Conservation (phyloP, 768 basidiomycete genomes). For the Cystofilobasidium bisporidii region DNA sequence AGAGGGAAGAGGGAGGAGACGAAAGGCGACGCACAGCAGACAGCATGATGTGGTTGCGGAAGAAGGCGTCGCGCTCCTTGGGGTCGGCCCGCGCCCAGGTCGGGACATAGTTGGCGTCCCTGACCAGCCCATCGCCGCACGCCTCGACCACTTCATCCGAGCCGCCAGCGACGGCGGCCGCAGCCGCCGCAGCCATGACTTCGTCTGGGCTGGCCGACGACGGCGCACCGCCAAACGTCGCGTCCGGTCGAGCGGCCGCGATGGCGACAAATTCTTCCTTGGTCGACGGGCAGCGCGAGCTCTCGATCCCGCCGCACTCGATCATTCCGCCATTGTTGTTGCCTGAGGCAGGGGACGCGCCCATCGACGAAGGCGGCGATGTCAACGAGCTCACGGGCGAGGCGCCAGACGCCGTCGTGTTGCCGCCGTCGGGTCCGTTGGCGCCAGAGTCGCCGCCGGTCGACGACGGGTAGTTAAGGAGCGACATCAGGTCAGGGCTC, state of each 20-base stretch:
- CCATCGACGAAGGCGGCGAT: background rate
- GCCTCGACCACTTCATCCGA: background rate
- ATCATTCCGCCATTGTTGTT: background rate
- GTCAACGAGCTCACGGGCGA: background rate
- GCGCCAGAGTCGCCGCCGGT: background rate
- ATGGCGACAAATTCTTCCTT: background rate
- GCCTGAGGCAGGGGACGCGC: background rate
- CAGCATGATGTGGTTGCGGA: conserved; percentile 13
- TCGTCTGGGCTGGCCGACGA: background rate
- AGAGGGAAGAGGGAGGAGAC: background rate
- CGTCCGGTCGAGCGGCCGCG: background rate
- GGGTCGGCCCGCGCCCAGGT: conserved; percentile 1
- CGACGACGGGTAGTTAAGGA: conserved; percentile 2
- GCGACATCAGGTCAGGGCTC: background rate
- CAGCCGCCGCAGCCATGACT: no score
- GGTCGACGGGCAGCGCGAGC: background rate
- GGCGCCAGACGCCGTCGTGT: background rate
- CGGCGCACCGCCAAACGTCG: background rate
- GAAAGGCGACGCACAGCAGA: conserved; percentile 1
- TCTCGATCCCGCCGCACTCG: no score
- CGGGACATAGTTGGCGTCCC: background rate
- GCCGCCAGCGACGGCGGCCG: no score
- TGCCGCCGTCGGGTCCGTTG: background rate
- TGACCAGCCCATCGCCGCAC: background rate
- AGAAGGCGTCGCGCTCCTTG: background rate